Conservation (phyloP, 2,329 filamentous ascomycete genomes). For the Teratosphaeria viscida region DNA sequence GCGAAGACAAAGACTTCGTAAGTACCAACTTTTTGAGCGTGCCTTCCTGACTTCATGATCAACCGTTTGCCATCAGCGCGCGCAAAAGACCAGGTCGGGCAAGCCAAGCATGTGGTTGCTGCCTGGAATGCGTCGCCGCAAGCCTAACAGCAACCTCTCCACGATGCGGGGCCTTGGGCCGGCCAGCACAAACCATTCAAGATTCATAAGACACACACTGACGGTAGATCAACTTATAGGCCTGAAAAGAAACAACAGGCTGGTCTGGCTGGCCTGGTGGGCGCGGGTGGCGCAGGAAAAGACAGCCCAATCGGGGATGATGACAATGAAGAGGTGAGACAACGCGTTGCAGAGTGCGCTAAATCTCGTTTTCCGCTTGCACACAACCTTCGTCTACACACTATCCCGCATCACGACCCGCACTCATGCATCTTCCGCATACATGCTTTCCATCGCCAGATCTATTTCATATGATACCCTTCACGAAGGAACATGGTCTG, state of each 20-base stretch:
- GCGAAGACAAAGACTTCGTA: conserved; percentile 32
- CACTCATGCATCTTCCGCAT: conserved; percentile 21
- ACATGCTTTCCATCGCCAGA: conserved; percentile 15
- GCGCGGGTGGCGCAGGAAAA: conserved; percentile 50
- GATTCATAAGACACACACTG: conserved; percentile 11
- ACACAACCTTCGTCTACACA: conserved; percentile 20
- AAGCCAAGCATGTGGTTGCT: conserved; percentile 10
- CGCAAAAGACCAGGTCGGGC: background rate
- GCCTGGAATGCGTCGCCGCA: conserved; percentile 9
- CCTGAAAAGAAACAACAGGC: conserved; percentile 67
- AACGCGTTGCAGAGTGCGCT: conserved; percentile 21
- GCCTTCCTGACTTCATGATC: background rate
- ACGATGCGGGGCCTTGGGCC: conserved; percentile 12
- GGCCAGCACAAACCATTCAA: background rate
- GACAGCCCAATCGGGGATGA: conserved; percentile 53
- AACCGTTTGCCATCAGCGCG: background rate
- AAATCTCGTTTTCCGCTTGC: conserved; percentile 29
- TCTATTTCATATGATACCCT: conserved; percentile 9
- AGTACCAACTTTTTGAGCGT: conserved; percentile 13
- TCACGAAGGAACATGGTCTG: conserved; percentile 21
- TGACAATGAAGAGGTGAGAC: conserved; percentile 45
- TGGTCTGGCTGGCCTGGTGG: conserved; percentile 58
- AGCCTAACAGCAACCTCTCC: background rate
- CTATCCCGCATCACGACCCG: conserved; percentile 10
- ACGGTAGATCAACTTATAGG: conserved; percentile 35